phyloP scores from a whole-genome alignment of 108 stramenopile species.

The Nitzschia sp. region DNA sequence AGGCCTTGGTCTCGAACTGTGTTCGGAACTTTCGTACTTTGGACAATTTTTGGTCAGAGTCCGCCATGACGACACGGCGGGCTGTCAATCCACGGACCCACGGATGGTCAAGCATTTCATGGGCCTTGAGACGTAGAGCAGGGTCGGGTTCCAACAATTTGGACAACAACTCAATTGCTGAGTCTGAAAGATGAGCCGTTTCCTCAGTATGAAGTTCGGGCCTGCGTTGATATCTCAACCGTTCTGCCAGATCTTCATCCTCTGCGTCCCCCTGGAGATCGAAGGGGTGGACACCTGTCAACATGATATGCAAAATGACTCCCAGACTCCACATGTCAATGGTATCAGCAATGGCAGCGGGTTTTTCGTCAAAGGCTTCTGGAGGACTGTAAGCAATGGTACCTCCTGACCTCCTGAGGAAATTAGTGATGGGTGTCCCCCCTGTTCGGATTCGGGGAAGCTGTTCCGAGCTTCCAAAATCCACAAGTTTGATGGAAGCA shows the following conservation, averaged over 20 bases:
- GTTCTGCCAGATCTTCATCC: slow-evolving; percentile 58
- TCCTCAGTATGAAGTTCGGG: slow-evolving; percentile 33
- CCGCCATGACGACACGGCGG: slow-evolving; percentile 48
- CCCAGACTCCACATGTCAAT: slow-evolving; percentile 78
- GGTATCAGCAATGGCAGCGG: slow-evolving; percentile 10
- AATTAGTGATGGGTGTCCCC: neutral
- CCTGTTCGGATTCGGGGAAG: neutral
- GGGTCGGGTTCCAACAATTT: slow-evolving; percentile 64
- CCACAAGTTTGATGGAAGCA: slow-evolving; percentile 66
- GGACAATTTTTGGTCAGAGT: slow-evolving; percentile 57
- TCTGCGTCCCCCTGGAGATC: slow-evolving; percentile 53
- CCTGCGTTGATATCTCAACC: slow-evolving; percentile 27
- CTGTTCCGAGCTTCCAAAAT: slow-evolving; percentile 80
- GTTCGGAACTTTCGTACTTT: slow-evolving; percentile 57
- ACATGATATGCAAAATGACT: slow-evolving; percentile 82
- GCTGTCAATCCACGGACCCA: slow-evolving; percentile 80
- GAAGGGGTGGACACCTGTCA: slow-evolving; percentile 77
- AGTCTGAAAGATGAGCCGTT: slow-evolving; percentile 50
- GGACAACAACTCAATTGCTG: slow-evolving; percentile 63
- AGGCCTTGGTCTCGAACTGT: slow-evolving; percentile 57
- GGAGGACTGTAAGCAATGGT: slow-evolving; percentile 22
- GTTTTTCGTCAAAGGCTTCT: neutral
- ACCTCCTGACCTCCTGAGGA: slow-evolving; percentile 12
- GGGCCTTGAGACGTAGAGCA: slow-evolving; percentile 56
- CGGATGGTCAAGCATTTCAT: slow-evolving; percentile 74